Percentiles rank a stretch among this genome's conserved stretches.
phyloP scores from a whole-genome alignment of 306 rosid species.

The Cucurbita pepo region DNA sequence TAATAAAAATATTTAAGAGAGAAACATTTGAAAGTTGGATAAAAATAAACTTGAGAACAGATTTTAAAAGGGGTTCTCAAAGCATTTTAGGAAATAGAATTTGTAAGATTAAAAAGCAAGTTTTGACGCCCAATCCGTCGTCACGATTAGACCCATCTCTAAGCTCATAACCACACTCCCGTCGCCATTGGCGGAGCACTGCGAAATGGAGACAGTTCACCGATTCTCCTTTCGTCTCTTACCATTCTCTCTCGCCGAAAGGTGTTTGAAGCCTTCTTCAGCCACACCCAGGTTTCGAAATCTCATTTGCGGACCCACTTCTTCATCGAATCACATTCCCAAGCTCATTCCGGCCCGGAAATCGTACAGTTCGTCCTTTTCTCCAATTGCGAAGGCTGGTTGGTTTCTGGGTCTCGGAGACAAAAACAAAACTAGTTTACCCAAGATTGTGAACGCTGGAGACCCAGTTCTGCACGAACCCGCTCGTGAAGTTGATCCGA shows the following conservation, averaged over 20 bases:
- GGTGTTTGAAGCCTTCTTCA: slow-evolving; percentile 1
- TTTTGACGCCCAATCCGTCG: background rate
- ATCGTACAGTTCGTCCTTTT: slow-evolving; percentile 18
- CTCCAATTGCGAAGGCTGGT: slow-evolving; percentile 43
- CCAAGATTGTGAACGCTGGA: slow-evolving; percentile 76
- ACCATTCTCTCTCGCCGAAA: slow-evolving; percentile 14
- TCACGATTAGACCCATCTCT: background rate
- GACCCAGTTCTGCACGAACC: slow-evolving; percentile 90
- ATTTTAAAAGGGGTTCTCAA: no score
- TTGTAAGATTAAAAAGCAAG: no score
- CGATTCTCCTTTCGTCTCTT: slow-evolving; percentile 26
- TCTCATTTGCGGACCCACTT: background rate
- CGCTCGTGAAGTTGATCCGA: slow-evolving; percentile 44
- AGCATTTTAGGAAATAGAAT: no score
- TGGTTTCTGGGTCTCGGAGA: slow-evolving; percentile 67
- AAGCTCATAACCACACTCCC: background rate
- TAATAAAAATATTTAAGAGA: no score
- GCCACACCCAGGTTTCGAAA: slow-evolving; percentile 10
- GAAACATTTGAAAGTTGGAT: background rate
- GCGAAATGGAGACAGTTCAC: slow-evolving; percentile 35
- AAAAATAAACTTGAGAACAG: no score
- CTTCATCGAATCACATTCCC: background rate
- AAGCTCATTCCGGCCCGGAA: slow-evolving; percentile 4
- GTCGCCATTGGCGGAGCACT: background rate
- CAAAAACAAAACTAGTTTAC: slow-evolving; percentile 26